Conservation (phyloP, 108 stramenopile genomes). For the Asterionellopsis glacialis region DNA sequence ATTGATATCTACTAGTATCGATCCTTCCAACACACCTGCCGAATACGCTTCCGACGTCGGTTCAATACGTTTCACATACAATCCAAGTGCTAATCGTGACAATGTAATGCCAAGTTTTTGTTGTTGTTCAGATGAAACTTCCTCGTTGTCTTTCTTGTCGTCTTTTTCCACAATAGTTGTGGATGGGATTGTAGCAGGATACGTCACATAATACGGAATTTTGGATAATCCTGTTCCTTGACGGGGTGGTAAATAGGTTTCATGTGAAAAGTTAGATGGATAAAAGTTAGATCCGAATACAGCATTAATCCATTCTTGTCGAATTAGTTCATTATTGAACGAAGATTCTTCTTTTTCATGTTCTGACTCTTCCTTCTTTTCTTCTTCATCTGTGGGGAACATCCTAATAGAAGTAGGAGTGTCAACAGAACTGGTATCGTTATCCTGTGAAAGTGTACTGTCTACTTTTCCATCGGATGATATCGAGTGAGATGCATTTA, state of each 20-base stretch:
- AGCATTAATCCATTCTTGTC: conserved; percentile 73
- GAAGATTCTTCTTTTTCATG: no score
- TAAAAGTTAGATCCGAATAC: conserved; percentile 64
- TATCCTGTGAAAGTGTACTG: no score
- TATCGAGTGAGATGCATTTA: no score
- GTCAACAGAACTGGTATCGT: no score
- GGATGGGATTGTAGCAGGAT: conserved; percentile 25
- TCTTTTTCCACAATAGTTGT: neutral
- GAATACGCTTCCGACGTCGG: conserved; percentile 50
- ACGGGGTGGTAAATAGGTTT: conserved; percentile 7
- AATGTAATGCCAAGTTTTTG: conserved; percentile 63
- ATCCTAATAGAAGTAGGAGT: no score
- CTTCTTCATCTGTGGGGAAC: no score
- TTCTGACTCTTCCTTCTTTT: no score
- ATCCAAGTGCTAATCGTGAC: conserved; percentile 55
- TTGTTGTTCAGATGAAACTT: neutral
- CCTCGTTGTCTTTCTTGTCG: neutral
- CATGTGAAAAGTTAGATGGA: conserved; percentile 7
- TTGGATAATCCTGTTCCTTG: conserved; percentile 46
- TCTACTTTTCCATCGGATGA: no score
- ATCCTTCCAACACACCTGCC: conserved; percentile 49
- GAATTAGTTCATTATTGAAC: no score
- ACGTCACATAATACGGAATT: conserved; percentile 32
- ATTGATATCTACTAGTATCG: conserved; percentile 64
- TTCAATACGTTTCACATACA: conserved; percentile 47